Evolutionary conservation across 2,329 filamentous ascomycete genomes (phyloP).

Genomic region (Beauveria medogensis): DNA sequence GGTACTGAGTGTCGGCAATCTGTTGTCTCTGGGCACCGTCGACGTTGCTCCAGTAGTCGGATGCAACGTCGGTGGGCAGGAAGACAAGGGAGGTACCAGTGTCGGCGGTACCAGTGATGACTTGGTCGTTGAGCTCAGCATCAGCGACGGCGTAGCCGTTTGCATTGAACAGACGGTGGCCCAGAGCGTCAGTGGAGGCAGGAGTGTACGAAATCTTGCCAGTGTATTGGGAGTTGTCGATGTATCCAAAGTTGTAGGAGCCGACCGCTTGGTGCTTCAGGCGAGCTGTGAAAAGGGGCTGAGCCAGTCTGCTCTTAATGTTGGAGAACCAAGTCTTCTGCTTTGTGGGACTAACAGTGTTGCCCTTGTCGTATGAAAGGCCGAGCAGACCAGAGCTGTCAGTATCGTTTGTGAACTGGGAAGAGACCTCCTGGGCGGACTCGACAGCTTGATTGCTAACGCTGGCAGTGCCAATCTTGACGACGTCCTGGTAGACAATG

Average conservation of each 20-base stretch:
- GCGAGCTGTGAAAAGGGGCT: slow-evolving; percentile 57
- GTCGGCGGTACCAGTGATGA: slow-evolving; percentile 43
- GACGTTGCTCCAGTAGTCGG: slow-evolving; percentile 34
- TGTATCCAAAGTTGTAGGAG: slow-evolving; percentile 65
- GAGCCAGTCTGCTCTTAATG: slow-evolving; percentile 15
- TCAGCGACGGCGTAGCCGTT: slow-evolving; percentile 17
- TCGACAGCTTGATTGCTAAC: slow-evolving; percentile 36
- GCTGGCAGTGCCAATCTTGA: slow-evolving; percentile 34
- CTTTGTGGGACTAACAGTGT: slow-evolving; percentile 30
- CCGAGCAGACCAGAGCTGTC: slow-evolving; percentile 34
- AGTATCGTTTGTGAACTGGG: slow-evolving; percentile 34
- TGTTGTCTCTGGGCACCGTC: background rate
- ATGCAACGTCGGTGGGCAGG: slow-evolving; percentile 42
- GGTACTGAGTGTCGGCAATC: background rate
- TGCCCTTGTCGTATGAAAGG: slow-evolving; percentile 34
- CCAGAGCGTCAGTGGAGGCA: slow-evolving; percentile 47
- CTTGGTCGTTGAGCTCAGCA: slow-evolving; percentile 20
- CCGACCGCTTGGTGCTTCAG: slow-evolving; percentile 50
- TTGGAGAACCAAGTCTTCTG: slow-evolving; percentile 38
- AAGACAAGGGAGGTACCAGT: slow-evolving; percentile 57
- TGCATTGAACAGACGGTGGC: slow-evolving; percentile 49
- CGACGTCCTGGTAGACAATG: slow-evolving; percentile 34
- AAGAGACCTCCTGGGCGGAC: slow-evolving; percentile 32
- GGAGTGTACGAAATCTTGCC: slow-evolving; percentile 55
- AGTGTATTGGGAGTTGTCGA: slow-evolving; percentile 55